Conservation (phyloP, 805 yeast species). For the Teunomyces atbi region DNA sequence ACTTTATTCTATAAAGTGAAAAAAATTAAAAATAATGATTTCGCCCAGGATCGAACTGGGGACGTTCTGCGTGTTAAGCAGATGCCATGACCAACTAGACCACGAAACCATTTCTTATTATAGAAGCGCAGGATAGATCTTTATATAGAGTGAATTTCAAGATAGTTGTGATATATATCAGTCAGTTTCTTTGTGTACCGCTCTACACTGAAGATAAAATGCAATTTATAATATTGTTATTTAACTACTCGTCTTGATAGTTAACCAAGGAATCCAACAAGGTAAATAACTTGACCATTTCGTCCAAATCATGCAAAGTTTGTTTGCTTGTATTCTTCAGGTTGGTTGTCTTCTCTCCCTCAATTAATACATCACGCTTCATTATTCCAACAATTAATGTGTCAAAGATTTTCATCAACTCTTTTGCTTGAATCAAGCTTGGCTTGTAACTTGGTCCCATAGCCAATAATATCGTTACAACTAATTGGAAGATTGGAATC, state of each 20-base stretch:
- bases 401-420: constrained; percentile 50
- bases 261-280: constrained; percentile 46
- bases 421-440: constrained; percentile 52
- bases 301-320: constrained; percentile 41
- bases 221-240: not conserved
- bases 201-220: not conserved
- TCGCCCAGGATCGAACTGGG: constrained; percentile 99
- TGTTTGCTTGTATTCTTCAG: constrained; percentile 24
- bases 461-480: constrained; percentile 64
- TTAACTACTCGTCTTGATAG: constrained; percentile 7
- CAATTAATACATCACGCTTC: constrained; percentile 52
- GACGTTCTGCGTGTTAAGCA: constrained; percentile 99
- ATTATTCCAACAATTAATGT: constrained; percentile 59
- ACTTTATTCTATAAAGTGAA: no score
- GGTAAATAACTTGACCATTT: constrained; percentile 55
- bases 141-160: no score
- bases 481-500: constrained; percentile 71
- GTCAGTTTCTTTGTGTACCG: not conserved
- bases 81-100: constrained; percentile 99
- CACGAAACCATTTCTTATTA: constrained; percentile 71
- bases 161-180: no score
- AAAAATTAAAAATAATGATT: constrained; percentile 51
- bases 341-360: constrained; percentile 15
- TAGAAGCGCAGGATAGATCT: no score
- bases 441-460: constrained; percentile 74